Percentiles rank a stretch among this genome's conserved stretches.
Evolutionary conservation across 2,329 filamentous ascomycete genomes (phyloP).

Genomic region (Alternaria rosae): DNA sequence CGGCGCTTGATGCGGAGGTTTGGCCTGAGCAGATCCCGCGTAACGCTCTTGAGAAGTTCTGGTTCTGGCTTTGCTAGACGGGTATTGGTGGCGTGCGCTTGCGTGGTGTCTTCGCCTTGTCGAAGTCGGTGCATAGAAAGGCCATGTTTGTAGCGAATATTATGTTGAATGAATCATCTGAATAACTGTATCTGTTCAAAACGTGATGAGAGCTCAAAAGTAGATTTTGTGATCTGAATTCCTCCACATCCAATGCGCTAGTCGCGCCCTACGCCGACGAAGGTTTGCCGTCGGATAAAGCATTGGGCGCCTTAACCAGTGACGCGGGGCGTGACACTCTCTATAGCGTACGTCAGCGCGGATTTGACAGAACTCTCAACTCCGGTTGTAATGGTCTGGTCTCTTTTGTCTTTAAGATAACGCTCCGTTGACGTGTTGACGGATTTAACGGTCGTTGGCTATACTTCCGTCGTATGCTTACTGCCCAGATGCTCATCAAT

Average conservation of each 20-base stretch:
- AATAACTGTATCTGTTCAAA: neutral
- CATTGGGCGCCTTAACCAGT: neutral
- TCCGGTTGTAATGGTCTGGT: neutral
- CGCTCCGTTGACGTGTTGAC: neutral
- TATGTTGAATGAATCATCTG: neutral
- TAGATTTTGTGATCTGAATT: neutral
- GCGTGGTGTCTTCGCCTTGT: neutral
- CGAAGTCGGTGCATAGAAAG: neutral
- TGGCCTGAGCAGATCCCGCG: slow-evolving; percentile 54
- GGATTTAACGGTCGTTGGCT: neutral
- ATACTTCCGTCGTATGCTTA: neutral
- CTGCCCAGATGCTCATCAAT: too few species aligned
- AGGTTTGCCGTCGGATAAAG: neutral
- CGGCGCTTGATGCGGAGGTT: slow-evolving; percentile 55
- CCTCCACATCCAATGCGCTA: neutral
- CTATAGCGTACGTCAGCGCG: neutral
- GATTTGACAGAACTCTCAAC: neutral
- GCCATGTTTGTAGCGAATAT: neutral
- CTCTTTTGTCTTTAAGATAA: neutral
- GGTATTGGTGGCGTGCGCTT: neutral
- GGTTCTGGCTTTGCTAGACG: slow-evolving; percentile 57
- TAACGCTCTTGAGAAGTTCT: slow-evolving; percentile 57
- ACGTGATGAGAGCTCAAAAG: neutral
- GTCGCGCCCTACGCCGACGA: neutral
- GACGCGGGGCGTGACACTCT: neutral